Conservation (phyloP, 805 yeast genomes). For the Saccharomycopsis guyanensis region DNA sequence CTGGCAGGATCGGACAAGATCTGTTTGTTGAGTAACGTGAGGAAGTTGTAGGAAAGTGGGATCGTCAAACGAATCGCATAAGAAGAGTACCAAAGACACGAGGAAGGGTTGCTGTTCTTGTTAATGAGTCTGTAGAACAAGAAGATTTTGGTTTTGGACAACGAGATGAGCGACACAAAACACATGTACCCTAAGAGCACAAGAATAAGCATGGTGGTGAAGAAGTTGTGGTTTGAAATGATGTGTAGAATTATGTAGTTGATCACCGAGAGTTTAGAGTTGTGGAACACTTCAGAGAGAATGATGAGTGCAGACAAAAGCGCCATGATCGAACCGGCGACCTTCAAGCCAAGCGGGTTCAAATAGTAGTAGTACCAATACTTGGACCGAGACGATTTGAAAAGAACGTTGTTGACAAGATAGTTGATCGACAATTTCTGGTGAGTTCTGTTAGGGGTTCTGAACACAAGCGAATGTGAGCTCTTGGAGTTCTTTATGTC, state of each 20-base stretch:
- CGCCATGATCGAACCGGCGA: constrained; percentile 36
- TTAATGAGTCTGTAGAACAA: constrained; percentile 71
- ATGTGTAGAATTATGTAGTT: constrained; percentile 37
- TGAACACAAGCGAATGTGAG: constrained; percentile 27
- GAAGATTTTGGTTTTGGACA: constrained; percentile 62
- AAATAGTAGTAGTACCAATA: constrained; percentile 36
- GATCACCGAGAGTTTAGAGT: constrained; percentile 55
- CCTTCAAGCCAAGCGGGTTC: constrained; percentile 39
- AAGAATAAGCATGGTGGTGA: constrained; percentile 33
- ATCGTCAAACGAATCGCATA: constrained; percentile 77
- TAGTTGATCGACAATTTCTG: constrained; percentile 8
- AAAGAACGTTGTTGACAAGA: constrained; percentile 25
- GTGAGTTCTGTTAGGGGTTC: constrained; percentile 24
- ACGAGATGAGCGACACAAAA: constrained; percentile 53
- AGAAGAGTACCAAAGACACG: constrained; percentile 69
- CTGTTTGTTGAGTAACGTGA: constrained; percentile 44
- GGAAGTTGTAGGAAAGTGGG: constrained; percentile 73
- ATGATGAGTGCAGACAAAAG: constrained; percentile 45
- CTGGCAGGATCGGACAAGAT: constrained; percentile 6
- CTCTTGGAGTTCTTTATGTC: constrained; percentile 44
- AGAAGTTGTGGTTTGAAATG: constrained; percentile 31
- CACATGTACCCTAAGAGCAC: constrained; percentile 58
- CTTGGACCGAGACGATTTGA: constrained; percentile 35
- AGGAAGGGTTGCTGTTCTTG: constrained; percentile 63
- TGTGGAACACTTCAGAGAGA: constrained; percentile 72